Base-by-base conservation (phyloP, 768 basidiomycete species). In the Boletus vinaceobasis region DNA sequence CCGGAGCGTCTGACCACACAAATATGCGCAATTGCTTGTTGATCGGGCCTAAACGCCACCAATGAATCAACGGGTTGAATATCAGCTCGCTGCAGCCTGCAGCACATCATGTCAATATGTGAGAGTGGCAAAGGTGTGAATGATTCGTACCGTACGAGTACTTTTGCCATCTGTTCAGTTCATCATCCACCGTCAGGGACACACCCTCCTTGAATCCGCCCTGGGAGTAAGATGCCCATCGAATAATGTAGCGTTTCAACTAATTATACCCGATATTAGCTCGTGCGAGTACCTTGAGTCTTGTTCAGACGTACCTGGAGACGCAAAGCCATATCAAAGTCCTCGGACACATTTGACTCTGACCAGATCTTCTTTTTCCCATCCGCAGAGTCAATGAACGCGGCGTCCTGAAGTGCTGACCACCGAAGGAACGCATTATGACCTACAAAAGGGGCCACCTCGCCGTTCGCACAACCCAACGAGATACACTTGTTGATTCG, bases 151-250 rank as follows among this genome's bases (percentile, higher is more conserved):
- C 88, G 70, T 89, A 90, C 0, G 87, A 75, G 58, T 90, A 91
- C 65, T 95, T 96, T 58, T 94, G 90, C 93, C 93, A 97, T 7
- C 93, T 70, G 65, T 94, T 94, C n/a, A 97, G 72, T 65, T 97
- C 93, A 64, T 97, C 93, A 52, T 93, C 91, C 54, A 86, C 87
- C 0, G 93, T 94, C 2, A 97, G 74, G 1, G 88, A 90, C n/a
- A 97, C 93, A 59, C 93, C 93, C 65, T 97, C 93, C 74, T 94
- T 89, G 79, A 95, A 95, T 0, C 85, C 90, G 43, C 91, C 88
- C 15, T 88, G 78, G 3, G 86, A 88, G 67, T 95, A 96, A 1
- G 87, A 89, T n/a, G 92, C 87, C 92, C 89, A 75, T 10, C 63
- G 84, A 40, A 72, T 67, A 3, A 11, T 27, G 27, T 69, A 69